Base-by-base conservation (phyloP, 169 alveolate genomes). In the Eimeria maxima region DNA sequence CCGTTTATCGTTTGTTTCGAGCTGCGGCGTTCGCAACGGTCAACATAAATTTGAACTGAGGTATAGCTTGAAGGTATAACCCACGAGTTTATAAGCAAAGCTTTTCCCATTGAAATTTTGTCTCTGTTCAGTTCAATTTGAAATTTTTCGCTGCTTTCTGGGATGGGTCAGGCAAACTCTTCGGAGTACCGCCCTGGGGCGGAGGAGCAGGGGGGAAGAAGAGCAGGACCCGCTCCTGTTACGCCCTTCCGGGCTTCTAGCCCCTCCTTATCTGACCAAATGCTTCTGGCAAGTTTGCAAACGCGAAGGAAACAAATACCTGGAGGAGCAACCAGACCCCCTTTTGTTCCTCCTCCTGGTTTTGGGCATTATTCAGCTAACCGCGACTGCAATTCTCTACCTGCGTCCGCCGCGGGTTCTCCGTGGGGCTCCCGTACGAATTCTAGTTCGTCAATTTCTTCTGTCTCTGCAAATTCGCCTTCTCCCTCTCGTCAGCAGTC, bases 401-500 rank as follows among this genome's bases (percentile, higher is more conserved):
- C 78, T n/a, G 78, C 20, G 7, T 60, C 69, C 2, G 11, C 69
- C 20, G 69, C 69, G 7, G n/a, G n/a, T 18, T 60, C 69, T 16
- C n/a, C n/a, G 8, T 60, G 69, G 18, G 69, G 69, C 5, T 60
- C 69, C 20, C 69, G 69, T 7, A 10, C 47, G 2, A 4, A 44
- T 69, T 69, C 78, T 69, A 6, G 27, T 69, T 69, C 78, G 4
- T 69, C 78, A 29, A 11, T 29, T 10, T 69, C 74, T 24, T 65
- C 74, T 24, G 10, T 24, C 6, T 65, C 44, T 69, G 5, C 44
- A 6, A 10, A 4, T 69, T 65, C 74, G 16, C 60, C 63, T 45
- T 45, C 86, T 74, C 86, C 33, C n/a, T 74, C 86, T 8, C 33
- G 50, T 22, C 93, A 84, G 63, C 93, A 84, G 22, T 84, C 93